Percentiles rank a stretch among this genome's conserved stretches.
Evolutionary conservation across 176 grass and related monocot species (phyloP).

Genomic region (Areca catechu): DNA sequence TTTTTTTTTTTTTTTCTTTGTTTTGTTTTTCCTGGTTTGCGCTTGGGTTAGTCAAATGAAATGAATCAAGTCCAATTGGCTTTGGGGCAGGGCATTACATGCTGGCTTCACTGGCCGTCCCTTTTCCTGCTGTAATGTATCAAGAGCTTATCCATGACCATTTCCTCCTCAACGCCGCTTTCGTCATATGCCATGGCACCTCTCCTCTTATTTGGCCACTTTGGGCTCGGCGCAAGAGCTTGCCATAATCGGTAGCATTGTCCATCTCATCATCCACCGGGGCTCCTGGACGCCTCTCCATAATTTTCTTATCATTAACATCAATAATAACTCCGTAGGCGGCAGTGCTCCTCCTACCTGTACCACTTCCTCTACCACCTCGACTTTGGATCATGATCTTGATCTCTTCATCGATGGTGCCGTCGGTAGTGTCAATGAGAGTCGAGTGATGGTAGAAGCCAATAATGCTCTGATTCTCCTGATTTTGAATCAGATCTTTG

Average conservation of each 20-base stretch:
- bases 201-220: slow-evolving; percentile 29
- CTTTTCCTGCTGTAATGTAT: slow-evolving; percentile 81
- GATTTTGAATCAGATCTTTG: too few species aligned
- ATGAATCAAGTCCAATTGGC: too few species aligned
- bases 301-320: slow-evolving; percentile 20
- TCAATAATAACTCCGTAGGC: slow-evolving; percentile 8
- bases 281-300: neutral
- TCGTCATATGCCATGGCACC: slow-evolving; percentile 22
- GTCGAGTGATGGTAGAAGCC: too few species aligned
- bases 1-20: too few species aligned
- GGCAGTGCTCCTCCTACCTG: slow-evolving; percentile 30
- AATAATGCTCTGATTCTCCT: too few species aligned
- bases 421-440: slow-evolving; percentile 13
- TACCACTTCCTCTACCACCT: slow-evolving; percentile 21
- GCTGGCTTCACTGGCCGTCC: neutral
- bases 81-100: too few species aligned
- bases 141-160: slow-evolving; percentile 70
- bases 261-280: slow-evolving; percentile 31
- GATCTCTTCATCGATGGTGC: slow-evolving; percentile 27
- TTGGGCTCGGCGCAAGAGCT: slow-evolving; percentile 37
- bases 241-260: slow-evolving; percentile 61
- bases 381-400: neutral
- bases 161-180: slow-evolving; percentile 41
- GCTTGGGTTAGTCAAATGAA: too few species aligned
- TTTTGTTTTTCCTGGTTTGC: too few species aligned